Evolutionary conservation across 441 rosid genomes (phyloP).

Genomic region (Erodium texanum): DNA sequence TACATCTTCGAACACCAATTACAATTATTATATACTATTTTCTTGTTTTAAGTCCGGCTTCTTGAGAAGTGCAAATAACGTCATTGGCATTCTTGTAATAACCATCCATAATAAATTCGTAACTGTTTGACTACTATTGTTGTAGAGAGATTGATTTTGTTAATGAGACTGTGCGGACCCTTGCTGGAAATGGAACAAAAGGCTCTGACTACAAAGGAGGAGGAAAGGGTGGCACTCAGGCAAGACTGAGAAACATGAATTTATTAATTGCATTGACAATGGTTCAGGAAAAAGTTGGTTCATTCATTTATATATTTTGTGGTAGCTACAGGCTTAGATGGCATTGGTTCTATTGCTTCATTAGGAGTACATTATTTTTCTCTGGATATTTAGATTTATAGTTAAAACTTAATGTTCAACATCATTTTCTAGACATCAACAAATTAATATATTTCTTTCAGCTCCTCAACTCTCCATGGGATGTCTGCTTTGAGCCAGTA

Average conservation of each 20-base stretch:
- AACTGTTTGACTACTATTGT: conserved; percentile 7
- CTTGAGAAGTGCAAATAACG: too few species aligned
- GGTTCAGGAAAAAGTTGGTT: conserved; percentile 6
- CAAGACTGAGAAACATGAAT: conserved; percentile 22
- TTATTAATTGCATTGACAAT: conserved; percentile 12
- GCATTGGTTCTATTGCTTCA: not conserved
- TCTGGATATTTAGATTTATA: not conserved
- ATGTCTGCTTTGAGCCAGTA: conserved; percentile 64
- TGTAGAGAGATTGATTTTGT: conserved; percentile 88
- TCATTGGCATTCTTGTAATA: conserved; percentile 11
- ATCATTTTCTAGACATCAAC: conserved; percentile 13
- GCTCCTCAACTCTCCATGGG: conserved; percentile 98
- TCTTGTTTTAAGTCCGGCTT: too few species aligned
- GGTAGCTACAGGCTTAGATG: too few species aligned
- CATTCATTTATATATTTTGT: not conserved
- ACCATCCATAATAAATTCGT: conserved; percentile 10
- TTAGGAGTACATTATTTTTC: conserved; percentile 5
- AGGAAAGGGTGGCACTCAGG: conserved; percentile 66
- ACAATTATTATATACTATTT: too few species aligned
- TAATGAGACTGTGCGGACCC: conserved; percentile 59
- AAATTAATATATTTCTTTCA: conserved; percentile 24
- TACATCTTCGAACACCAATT: not conserved
- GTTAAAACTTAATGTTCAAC: conserved; percentile 2
- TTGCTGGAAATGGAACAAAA: conserved; percentile 94
- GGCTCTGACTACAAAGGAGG: conserved; percentile 93